A percentile compares a stretch with the other conserved stretches of the same genome.
Conservation (phyloP, 352 stramenopile genomes). For the Paralagenidium karlingii region DNA sequence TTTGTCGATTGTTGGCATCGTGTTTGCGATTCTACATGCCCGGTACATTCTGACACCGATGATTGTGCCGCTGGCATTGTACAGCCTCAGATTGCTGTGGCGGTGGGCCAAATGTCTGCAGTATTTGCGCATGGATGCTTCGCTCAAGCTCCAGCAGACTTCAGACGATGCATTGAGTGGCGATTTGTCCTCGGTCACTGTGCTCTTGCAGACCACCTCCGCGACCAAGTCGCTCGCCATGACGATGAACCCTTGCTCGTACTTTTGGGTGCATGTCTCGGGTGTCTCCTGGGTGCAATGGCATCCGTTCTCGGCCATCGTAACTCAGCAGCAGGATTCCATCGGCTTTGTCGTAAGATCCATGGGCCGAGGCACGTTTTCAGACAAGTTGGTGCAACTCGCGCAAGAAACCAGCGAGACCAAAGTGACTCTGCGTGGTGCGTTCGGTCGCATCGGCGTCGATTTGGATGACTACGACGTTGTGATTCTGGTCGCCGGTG, state of each 20-base stretch:
- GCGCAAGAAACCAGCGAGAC: conserved; percentile 17
- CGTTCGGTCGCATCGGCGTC: conserved; percentile 48
- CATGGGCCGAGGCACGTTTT: conserved; percentile 29
- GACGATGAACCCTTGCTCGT: conserved; percentile 43
- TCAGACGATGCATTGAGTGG: too few relatives aligned
- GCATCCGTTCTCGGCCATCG: conserved; percentile 74
- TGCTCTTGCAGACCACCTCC: conserved; percentile 34
- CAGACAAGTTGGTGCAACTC: conserved; percentile 27
- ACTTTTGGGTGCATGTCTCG: conserved; percentile 64
- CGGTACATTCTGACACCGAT: conserved; percentile 40
- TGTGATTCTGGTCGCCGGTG: conserved; percentile 49
- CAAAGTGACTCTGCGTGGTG: conserved; percentile 42
- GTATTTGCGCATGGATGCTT: conserved; percentile 21
- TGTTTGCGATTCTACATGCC: conserved; percentile 68
- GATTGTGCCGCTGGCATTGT: conserved; percentile 45
- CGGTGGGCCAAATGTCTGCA: conserved; percentile 36
- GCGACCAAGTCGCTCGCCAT: conserved; percentile 48
- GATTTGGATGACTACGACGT: conserved; percentile 53
- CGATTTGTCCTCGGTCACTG: conserved; percentile 33
- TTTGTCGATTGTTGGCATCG: conserved; percentile 53
- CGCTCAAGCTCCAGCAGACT: conserved; percentile 16
- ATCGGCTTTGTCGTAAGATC: conserved; percentile 67
- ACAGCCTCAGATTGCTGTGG: conserved; percentile 33
- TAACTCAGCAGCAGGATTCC: conserved; percentile 53
- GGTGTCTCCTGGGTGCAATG: conserved; percentile 48